Evolutionary conservation across 495 filamentous ascomycete species (phyloP), one percentile per base, ranked within the genome.

Genomic region (Penicillium maclennaniae): DNA sequence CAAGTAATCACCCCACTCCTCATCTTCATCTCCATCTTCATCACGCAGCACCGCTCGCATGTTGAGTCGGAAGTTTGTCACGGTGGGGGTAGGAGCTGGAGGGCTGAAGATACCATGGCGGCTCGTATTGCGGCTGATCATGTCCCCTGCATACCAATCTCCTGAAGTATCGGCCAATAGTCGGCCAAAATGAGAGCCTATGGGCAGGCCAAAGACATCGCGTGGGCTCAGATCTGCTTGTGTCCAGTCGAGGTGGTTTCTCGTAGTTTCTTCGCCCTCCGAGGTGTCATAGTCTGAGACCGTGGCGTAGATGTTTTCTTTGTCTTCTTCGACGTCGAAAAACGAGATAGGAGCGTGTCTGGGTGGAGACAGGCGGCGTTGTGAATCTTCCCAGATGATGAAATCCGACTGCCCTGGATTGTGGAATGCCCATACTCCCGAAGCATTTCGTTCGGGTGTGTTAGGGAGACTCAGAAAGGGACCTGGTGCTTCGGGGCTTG

Each of bases 221-320:
- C 8, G 45, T 23, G 28, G 34, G 14, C 16, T 10, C 1, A 26
- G 2, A 4, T 39, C 7, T n/a, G 38, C 10, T 14, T 9, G 28
- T n/a, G 44, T 19, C 45, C 36, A 39, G 45, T 48, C 45, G 8
- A 48, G 7, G 16, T 10, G 21, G 21, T 5, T 15, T 19, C 12
- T 16, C 1, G 8, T 12, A 2, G 25, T 15, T 4, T 25, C 38
- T 7, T 37, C 26, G 4, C 9, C 37, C 3, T 45, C 17, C 12
- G 20, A 8, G 12, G 20, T 6, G 41, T 61, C 62, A 39, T 66
- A 55, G 27, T 58, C 50, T 16, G 48, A 44, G 37, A 31, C 39
- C 15, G 40, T 45, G 12, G 31, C 26, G 14, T 14, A 27, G 12
- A n/a, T 21, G 43, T 58, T 62, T 26, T 59, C 56, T 16, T 56